These are phyloP conservation scores for Leccinum subatratum DNA, from an alignment of 1,284 basidiomycete genomes.

Conservation along the genomic window DNA sequence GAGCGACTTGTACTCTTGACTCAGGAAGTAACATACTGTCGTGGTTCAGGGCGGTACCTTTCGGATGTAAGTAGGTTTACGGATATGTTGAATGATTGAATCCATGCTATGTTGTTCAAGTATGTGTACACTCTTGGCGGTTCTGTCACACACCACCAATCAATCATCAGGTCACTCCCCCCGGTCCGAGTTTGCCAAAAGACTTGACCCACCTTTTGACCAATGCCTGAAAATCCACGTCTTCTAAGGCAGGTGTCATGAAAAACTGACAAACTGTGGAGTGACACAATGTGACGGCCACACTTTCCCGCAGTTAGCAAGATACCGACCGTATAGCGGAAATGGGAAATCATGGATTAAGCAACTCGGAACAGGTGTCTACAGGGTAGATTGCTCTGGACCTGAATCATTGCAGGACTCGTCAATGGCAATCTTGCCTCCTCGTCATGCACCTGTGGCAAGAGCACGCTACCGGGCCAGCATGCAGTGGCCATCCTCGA, in stretches of 20 bases:
- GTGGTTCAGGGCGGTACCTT: background rate
- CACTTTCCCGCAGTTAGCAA: no score
- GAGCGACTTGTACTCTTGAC: background rate
- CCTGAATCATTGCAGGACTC: no score
- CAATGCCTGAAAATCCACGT: background rate
- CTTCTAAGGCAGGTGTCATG: background rate
- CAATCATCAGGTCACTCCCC: background rate
- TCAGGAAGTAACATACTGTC: background rate
- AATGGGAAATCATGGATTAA: no score
- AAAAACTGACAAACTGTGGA: no score
- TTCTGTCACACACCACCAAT: background rate
- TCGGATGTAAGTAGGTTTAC: background rate
- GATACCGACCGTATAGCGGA: no score
- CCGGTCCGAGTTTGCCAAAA: background rate
- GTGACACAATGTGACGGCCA: no score
- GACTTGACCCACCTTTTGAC: background rate
- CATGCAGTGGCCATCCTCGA: no score
- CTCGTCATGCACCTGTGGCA: no score
- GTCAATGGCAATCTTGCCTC: no score
- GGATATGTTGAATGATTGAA: background rate
- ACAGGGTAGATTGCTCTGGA: no score
- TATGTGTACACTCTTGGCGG: background rate
- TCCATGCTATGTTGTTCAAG: background rate
- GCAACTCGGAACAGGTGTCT: no score
- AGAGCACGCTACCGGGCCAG: no score